These are phyloP conservation scores for Flaveria trinervia DNA, from an alignment of 129 eudicot species.

Conservation along the genomic window DNA sequence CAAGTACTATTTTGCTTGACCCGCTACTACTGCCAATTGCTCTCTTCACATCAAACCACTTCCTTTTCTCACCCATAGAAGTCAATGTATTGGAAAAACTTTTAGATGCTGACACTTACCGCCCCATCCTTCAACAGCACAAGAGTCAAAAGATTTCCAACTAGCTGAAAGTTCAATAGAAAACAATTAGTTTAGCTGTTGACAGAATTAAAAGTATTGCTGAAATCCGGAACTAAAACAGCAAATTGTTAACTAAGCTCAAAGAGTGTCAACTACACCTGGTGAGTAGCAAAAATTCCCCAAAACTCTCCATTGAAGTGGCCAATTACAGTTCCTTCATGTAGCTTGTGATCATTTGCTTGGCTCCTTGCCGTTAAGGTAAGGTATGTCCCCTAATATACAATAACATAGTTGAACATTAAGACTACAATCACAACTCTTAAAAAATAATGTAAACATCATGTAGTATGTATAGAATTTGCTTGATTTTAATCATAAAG, in stretches of 20 bases:
- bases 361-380: constrained; percentile 85
- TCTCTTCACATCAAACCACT: too few species aligned
- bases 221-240: not conserved
- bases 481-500: constrained; percentile 13
- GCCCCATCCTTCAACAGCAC: constrained; percentile 65
- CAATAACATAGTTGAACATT: constrained; percentile 14
- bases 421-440: constrained; percentile 13
- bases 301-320: constrained; percentile 92
- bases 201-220: not conserved
- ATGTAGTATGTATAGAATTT: not conserved
- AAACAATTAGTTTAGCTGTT: constrained; percentile 6
- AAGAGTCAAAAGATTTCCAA: constrained; percentile 89
- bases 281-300: constrained; percentile 89
- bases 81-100: not conserved
- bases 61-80: not conserved
- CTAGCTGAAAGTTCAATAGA: constrained; percentile 55
- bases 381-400: constrained; percentile 87
- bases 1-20: not conserved
- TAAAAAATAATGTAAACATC: not conserved
- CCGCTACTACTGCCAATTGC: too few species aligned
- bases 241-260: constrained; percentile 10
- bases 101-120: constrained; percentile 48
- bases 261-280: constrained; percentile 45
- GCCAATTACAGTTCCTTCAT: constrained; percentile 86
- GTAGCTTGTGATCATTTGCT: constrained; percentile 68